A percentile compares a stretch with the other conserved stretches of the same genome.
Conservation (phyloP, 2,329 filamentous ascomycete species). For the Botrytis byssoidea region DNA sequence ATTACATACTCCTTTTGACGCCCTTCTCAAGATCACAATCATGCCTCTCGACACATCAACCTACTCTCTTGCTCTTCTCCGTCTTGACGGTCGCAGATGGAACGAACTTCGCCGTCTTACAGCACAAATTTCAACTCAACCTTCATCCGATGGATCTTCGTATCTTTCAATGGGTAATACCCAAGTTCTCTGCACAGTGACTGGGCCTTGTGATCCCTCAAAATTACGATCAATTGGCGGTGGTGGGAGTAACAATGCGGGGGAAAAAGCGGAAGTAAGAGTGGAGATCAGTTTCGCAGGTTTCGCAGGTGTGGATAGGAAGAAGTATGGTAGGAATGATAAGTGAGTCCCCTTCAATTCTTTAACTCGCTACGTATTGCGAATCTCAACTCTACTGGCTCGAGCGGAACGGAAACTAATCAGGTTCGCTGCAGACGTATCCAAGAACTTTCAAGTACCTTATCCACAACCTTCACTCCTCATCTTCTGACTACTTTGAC, state of each 20-base stretch:
- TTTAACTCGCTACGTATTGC: too few species aligned
- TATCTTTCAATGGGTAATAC: conserved; percentile 98
- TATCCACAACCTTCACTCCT: conserved; percentile 72
- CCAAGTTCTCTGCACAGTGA: conserved; percentile 89
- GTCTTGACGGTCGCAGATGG: conserved; percentile 85
- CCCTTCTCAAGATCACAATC: background rate
- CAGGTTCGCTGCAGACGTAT: conserved; percentile 59
- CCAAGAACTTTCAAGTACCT: conserved; percentile 75
- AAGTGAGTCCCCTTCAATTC: conserved; percentile 56
- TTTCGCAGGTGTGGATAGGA: conserved; percentile 84
- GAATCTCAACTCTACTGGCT: background rate
- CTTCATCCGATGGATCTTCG: conserved; percentile 86
- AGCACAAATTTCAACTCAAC: conserved; percentile 88
- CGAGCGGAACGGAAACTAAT: conserved; percentile 16
- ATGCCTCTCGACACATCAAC: conserved; percentile 93
- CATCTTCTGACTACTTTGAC: conserved; percentile 85
- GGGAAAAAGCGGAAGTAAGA: conserved; percentile 62
- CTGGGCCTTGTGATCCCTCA: conserved; percentile 72
- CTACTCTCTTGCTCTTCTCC: conserved; percentile 81
- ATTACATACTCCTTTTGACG: background rate
- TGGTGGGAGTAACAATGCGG: conserved; percentile 41
- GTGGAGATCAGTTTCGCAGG: conserved; percentile 85
- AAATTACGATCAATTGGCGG: conserved; percentile 41
- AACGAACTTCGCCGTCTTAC: conserved; percentile 90
- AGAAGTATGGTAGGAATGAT: conserved; percentile 70